Evolutionary conservation across 2,329 filamentous ascomycete genomes (phyloP).

Genomic region (Ascocoryne sarcoides): DNA sequence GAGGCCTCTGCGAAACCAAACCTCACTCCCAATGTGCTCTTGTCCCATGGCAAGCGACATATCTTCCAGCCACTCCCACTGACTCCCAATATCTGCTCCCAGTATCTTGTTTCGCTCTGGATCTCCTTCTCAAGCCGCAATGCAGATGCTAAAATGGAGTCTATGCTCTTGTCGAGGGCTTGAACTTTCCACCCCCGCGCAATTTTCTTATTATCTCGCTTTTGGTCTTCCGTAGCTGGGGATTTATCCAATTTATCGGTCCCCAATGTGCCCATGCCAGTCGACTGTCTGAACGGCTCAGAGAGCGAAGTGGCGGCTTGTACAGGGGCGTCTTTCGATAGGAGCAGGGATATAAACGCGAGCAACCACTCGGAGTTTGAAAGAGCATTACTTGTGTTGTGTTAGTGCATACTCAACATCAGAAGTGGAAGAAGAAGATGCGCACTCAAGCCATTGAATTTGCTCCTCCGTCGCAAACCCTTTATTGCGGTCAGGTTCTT

Average conservation of each 20-base stretch:
- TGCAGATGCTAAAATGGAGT: constrained; percentile 64
- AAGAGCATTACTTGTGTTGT: too few relatives aligned
- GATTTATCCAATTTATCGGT: constrained; percentile 56
- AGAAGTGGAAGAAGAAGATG: too few relatives aligned
- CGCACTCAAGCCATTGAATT: constrained; percentile 59
- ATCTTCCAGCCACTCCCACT: constrained; percentile 82
- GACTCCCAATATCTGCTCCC: constrained; percentile 75
- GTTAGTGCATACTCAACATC: too few relatives aligned
- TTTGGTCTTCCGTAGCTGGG: constrained; percentile 45
- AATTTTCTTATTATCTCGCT: constrained; percentile 47
- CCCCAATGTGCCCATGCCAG: constrained; percentile 68
- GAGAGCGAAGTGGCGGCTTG: constrained; percentile 65
- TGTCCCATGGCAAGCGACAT: constrained; percentile 65
- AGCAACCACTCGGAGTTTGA: too few relatives aligned
- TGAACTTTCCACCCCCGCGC: constrained; percentile 69
- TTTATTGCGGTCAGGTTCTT: constrained; percentile 26
- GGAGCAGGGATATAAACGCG: constrained; percentile 73
- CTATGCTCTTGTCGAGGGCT: constrained; percentile 64
- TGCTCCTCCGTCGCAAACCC: constrained; percentile 39
- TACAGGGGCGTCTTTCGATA: constrained; percentile 71
- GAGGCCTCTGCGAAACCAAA: constrained; percentile 78
- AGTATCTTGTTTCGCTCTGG: constrained; percentile 73
- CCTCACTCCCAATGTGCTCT: constrained; percentile 69
- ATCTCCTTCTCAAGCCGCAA: constrained; percentile 69
- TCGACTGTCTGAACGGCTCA: constrained; percentile 56